Percentiles rank a stretch among this genome's conserved stretches.
Evolutionary conservation across 805 yeast species (phyloP).

Genomic region (Myxozyma udenii): DNA sequence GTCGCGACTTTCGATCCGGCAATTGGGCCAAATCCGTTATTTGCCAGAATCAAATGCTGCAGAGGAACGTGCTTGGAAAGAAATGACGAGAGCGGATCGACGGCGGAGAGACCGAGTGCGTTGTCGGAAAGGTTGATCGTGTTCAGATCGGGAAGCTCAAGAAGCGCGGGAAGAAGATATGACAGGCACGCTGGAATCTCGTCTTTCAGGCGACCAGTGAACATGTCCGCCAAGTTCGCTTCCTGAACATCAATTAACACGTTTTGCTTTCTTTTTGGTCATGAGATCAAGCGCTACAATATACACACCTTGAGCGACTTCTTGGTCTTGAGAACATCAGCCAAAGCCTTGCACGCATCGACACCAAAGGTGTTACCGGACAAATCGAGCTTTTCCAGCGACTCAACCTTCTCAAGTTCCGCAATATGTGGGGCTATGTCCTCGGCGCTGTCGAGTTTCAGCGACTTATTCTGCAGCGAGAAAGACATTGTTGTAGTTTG

Average conservation of each 20-base stretch:
- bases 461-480: constrained; percentile 18
- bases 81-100: constrained; percentile 80
- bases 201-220: constrained; percentile 89
- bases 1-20: constrained; percentile 94
- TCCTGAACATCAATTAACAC: too few species aligned
- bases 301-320: constrained; percentile 43
- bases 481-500: constrained; percentile 10
- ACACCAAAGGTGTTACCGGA: constrained; percentile 95
- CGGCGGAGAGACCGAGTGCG: constrained; percentile 94
- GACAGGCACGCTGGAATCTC: constrained; percentile 87
- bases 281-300: not conserved
- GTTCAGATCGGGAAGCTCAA: constrained; percentile 63
- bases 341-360: constrained; percentile 74
- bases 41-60: constrained; percentile 82
- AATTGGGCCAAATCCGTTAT: constrained; percentile 97
- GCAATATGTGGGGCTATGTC: constrained; percentile 72
- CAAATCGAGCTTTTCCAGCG: constrained; percentile 62
- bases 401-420: constrained; percentile 44
- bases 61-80: constrained; percentile 71
- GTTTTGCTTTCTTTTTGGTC: too few species aligned
- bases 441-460: constrained; percentile 63
- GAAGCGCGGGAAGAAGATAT: constrained; percentile 66
- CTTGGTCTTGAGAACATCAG: constrained; percentile 48
- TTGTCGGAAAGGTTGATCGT: constrained; percentile 86
- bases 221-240: constrained; percentile 78